Evolutionary conservation across 2,329 filamentous ascomycete genomes (phyloP).

Genomic region (Dactylellina drechsleri): DNA sequence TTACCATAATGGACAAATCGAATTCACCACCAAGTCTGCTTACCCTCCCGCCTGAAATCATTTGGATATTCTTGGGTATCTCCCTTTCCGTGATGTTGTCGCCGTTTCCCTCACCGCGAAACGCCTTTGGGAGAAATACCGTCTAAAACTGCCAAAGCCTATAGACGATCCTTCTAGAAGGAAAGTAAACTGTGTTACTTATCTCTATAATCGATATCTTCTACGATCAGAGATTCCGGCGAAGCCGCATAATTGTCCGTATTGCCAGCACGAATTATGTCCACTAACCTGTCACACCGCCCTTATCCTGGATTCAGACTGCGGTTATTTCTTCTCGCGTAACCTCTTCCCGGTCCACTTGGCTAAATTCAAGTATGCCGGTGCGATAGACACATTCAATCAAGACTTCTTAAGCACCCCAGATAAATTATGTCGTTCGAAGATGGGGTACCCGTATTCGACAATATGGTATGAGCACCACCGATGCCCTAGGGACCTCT

Average conservation of each 20-base stretch:
- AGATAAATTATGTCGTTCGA: not conserved
- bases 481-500: conserved; percentile 33
- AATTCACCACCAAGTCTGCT: no score
- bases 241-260: conserved; percentile 16
- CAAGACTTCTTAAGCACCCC: not conserved
- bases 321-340: conserved; percentile 29
- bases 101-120: conserved; percentile 27
- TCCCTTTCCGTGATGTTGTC: conserved; percentile 31
- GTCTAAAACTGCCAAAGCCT: not conserved
- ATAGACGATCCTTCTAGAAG: not conserved
- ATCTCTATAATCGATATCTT: conserved; percentile 19
- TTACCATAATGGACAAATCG: no score
- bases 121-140: conserved; percentile 24
- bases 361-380: conserved; percentile 23
- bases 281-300: conserved; percentile 25
- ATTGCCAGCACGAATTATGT: conserved; percentile 26
- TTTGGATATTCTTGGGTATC: not conserved
- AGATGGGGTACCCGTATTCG: conserved; percentile 13
- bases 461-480: conserved; percentile 47
- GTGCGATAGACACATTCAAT: not conserved
- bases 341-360: conserved; percentile 26
- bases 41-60: no score
- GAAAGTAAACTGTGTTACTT: conserved; percentile 6
- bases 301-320: conserved; percentile 35
- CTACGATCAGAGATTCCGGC: not conserved